Conservation (phyloP, 1,284 basidiomycete species). For the Leccinum griseonigrum region DNA sequence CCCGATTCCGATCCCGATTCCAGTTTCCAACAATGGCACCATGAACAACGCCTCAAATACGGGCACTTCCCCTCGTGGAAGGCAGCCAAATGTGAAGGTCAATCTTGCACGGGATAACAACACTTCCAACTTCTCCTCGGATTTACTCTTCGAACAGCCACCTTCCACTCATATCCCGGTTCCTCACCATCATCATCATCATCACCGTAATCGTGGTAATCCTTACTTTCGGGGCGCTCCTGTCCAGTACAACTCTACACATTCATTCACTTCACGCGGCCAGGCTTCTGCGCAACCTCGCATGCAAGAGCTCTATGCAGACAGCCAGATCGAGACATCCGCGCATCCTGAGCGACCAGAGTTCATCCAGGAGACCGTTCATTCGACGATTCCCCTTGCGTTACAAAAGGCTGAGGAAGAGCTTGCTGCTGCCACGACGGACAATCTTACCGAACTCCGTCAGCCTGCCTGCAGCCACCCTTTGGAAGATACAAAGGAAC, state of each 20-base stretch:
- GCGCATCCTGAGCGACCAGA: conserved; percentile 27
- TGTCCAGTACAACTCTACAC: conserved; percentile 36
- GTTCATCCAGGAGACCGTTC: conserved; percentile 56
- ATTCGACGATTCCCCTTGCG: conserved; percentile 61
- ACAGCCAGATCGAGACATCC: conserved; percentile 27
- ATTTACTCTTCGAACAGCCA: conserved; percentile 38
- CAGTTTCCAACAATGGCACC: conserved; percentile 35
- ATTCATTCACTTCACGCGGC: conserved; percentile 34
- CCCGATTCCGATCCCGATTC: conserved; percentile 46
- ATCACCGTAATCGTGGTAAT: conserved; percentile 31
- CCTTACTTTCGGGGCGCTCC: conserved; percentile 33
- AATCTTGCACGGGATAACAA: conserved; percentile 27
- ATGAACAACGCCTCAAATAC: conserved; percentile 35
- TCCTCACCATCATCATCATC: conserved; percentile 30
- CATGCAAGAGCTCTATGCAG: conserved; percentile 35
- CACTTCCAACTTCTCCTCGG: conserved; percentile 35
- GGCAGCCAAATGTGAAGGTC: conserved; percentile 32
- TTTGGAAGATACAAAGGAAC: conserved; percentile 38
- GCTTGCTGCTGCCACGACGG: conserved; percentile 21
- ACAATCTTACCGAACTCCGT: conserved; percentile 18
- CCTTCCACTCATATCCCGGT: conserved; percentile 46
- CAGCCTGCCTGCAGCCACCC: conserved; percentile 16
- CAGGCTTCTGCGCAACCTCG: conserved; percentile 31
- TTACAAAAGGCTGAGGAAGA: conserved; percentile 42
- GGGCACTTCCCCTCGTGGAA: conserved; percentile 34